These are phyloP conservation scores for Leccinum pellstonianum DNA, from an alignment of 768 basidiomycete species.

Conservation along the genomic window DNA sequence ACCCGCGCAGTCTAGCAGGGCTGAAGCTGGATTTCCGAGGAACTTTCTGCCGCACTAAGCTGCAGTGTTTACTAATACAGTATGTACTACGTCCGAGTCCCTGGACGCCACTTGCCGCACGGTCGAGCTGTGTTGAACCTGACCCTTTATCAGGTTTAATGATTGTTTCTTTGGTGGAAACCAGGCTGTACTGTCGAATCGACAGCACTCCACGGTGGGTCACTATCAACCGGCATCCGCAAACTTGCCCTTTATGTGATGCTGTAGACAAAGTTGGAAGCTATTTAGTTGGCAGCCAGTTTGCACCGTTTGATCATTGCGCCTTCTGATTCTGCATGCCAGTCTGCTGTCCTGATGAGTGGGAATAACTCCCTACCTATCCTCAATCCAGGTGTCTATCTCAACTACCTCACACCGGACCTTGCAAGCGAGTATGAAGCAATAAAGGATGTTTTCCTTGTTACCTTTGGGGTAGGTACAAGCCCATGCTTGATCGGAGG, in stretches of 20 bases:
- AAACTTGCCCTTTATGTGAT: background rate
- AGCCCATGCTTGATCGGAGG: background rate
- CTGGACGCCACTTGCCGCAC: background rate
- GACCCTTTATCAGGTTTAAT: background rate
- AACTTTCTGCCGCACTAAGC: background rate
- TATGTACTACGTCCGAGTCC: too few species aligned
- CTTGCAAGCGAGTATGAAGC: constrained; percentile 20
- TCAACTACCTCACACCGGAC: constrained; percentile 26
- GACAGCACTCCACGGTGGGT: background rate
- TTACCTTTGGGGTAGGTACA: constrained; percentile 22
- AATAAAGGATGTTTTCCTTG: constrained; percentile 19
- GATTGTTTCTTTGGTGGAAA: background rate
- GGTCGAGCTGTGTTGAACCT: background rate
- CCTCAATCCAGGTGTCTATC: constrained; percentile 25
- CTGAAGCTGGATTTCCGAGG: background rate
- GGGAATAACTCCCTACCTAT: constrained; percentile 5
- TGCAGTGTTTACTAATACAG: background rate
- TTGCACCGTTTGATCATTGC: background rate
- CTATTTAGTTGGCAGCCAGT: background rate
- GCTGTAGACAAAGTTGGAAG: background rate
- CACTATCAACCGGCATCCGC: background rate
- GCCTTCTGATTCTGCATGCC: background rate
- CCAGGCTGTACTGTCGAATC: background rate
- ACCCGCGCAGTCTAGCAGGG: background rate
- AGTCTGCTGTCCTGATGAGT: constrained; percentile 1